A percentile compares a stretch with the other conserved stretches of the same genome.
These are phyloP conservation scores for Clitoria ternatea DNA, from an alignment of 306 rosid species.

Conservation along the genomic window DNA sequence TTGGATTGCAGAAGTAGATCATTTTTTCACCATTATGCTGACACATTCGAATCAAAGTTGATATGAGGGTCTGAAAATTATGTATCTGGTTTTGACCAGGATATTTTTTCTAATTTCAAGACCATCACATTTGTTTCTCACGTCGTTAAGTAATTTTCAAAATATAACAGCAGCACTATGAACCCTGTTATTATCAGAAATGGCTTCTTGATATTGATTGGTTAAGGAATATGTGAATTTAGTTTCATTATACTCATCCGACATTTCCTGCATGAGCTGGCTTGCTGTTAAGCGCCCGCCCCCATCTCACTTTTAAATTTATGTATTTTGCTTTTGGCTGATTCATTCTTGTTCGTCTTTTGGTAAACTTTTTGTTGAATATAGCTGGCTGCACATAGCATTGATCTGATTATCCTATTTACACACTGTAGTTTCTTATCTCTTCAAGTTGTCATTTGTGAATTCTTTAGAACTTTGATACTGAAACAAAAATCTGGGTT, in stretches of 20 bases:
- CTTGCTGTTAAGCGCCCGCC: conserved; percentile 2
- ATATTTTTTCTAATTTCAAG: neutral
- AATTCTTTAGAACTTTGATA: neutral
- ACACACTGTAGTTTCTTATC: neutral
- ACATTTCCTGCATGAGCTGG: conserved; percentile 3
- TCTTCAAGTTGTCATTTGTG: neutral
- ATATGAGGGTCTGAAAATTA: neutral
- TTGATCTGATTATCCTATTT: neutral
- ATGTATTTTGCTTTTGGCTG: neutral
- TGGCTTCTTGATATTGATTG: neutral
- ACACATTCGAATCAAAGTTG: conserved; percentile 21
- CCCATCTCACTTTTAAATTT: neutral
- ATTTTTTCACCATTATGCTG: conserved; percentile 14
- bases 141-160: neutral
- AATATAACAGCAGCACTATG: neutral
- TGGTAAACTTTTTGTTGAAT: neutral
- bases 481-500: neutral
- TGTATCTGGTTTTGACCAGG: neutral
- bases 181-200: neutral
- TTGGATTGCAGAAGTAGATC: conserved; percentile 29
- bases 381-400: neutral
- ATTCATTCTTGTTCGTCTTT: neutral
- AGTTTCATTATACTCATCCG: conserved; percentile 1
- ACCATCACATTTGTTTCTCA: too few relatives aligned
- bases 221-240: conserved; percentile 7